Conservation (phyloP, 2,329 filamentous ascomycete genomes). For the Didymellaceae sp. region DNA sequence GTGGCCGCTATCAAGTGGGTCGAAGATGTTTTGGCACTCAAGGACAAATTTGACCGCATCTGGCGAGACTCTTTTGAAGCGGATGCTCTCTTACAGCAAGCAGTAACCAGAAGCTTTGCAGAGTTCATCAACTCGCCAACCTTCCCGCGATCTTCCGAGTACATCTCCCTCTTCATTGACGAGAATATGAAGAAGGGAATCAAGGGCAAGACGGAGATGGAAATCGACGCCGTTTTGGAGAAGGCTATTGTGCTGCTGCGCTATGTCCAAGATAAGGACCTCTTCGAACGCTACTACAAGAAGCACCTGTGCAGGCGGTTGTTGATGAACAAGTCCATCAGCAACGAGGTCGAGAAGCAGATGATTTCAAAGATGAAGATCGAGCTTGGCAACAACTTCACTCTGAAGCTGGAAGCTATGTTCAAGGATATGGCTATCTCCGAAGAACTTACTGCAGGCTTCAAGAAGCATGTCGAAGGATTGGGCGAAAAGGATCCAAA, state of each 20-base stretch:
- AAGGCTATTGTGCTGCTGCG: slow-evolving; percentile 88
- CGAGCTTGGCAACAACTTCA: slow-evolving; percentile 93
- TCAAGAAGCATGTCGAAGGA: slow-evolving; percentile 72
- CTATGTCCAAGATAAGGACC: slow-evolving; percentile 88
- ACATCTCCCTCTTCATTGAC: slow-evolving; percentile 94
- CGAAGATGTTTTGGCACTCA: slow-evolving; percentile 83
- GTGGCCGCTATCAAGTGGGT: slow-evolving; percentile 93
- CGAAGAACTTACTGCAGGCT: slow-evolving; percentile 78
- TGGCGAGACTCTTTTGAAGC: slow-evolving; percentile 74
- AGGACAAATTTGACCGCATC: slow-evolving; percentile 87
- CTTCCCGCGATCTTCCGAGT: slow-evolving; percentile 86
- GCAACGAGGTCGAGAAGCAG: slow-evolving; percentile 89
- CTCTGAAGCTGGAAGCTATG: slow-evolving; percentile 92
- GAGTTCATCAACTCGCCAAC: slow-evolving; percentile 81
- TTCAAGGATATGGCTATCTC: slow-evolving; percentile 95
- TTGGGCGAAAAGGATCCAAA: slow-evolving; percentile 63
- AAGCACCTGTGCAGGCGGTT: slow-evolving; percentile 90
- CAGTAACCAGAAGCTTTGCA: slow-evolving; percentile 84
- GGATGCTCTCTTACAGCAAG: slow-evolving; percentile 79
- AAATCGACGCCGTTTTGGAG: slow-evolving; percentile 83
- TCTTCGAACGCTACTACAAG: slow-evolving; percentile 98
- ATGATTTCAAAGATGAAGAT: slow-evolving; percentile 98
- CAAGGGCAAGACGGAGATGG: slow-evolving; percentile 87
- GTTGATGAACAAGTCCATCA: slow-evolving; percentile 87
- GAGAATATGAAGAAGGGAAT: slow-evolving; percentile 94